Percentiles rank a stretch among this genome's conserved stretches.
phyloP scores from a whole-genome alignment of 2,329 filamentous ascomycete species.

The Parascedosporium putredinis region DNA sequence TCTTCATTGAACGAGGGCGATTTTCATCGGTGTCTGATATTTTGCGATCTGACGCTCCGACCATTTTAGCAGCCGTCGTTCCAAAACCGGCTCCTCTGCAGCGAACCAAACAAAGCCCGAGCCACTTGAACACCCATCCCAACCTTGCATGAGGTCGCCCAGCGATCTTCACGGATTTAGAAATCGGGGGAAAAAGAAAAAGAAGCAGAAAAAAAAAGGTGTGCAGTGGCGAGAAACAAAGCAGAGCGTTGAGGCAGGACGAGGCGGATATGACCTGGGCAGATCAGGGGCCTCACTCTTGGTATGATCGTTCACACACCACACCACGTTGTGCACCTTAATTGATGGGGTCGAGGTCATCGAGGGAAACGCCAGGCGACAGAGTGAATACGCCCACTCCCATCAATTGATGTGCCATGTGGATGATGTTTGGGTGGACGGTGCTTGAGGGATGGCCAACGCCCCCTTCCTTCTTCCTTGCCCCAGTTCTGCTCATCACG shows the following conservation, averaged over 20 bases:
- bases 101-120: not conserved
- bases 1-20: not conserved
- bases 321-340: not conserved
- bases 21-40: constrained; percentile 3
- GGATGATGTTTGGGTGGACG: no score
- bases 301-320: not conserved
- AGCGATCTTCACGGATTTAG: not conserved
- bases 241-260: not conserved
- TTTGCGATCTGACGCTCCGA: constrained; percentile 8
- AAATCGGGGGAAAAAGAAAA: not conserved
- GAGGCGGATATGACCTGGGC: not conserved
- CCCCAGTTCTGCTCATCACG: no score
- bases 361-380: not conserved
- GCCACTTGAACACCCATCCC: not conserved
- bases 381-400: not conserved
- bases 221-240: not conserved
- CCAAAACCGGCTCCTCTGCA: constrained; percentile 7
- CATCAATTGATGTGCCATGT: no score
- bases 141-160: not conserved
- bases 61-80: constrained; percentile 8
- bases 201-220: no score
- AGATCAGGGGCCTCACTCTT: not conserved
- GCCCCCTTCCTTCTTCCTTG: no score
- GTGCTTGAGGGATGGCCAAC: no score
- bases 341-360: not conserved